These are phyloP conservation scores for Marchantia polymorpha DNA, from an alignment of 225 moss, liverwort and hornwort species.

Conservation along the genomic window DNA sequence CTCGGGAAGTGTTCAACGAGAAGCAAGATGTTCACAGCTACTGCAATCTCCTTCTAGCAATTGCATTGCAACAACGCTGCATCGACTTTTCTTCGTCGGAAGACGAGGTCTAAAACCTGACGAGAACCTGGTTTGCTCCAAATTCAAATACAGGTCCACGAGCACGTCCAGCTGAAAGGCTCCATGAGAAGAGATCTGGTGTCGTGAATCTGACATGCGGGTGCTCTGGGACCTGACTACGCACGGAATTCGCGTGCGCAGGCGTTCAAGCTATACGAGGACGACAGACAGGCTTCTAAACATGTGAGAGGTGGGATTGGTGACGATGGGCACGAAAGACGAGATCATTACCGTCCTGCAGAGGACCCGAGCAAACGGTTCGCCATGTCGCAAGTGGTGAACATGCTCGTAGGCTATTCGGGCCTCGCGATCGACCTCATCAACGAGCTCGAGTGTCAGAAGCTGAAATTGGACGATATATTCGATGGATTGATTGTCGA, in stretches of 20 bases:
- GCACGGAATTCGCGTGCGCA: neutral
- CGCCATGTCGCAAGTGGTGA: conserved; percentile 48
- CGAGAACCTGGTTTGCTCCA: neutral
- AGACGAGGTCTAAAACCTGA: neutral
- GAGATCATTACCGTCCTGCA: conserved; percentile 30
- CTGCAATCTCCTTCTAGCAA: conserved; percentile 32
- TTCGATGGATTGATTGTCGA: neutral
- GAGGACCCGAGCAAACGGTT: conserved; percentile 38
- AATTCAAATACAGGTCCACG: no score
- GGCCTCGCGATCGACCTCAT: neutral
- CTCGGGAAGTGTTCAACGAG: conserved; percentile 28
- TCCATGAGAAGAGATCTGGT: no score
- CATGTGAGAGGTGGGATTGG: neutral
- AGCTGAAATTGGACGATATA: neutral
- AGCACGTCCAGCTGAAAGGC: no score
- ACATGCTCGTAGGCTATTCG: conserved; percentile 29
- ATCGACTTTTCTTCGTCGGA: conserved; percentile 2
- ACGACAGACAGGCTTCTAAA: neutral
- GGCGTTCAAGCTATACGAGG: neutral
- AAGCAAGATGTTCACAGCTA: conserved; percentile 32
- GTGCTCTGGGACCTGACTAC: no score
- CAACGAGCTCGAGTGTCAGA: neutral
- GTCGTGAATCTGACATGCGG: no score
- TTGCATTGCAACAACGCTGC: conserved; percentile 14
- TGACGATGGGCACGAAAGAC: no score